Percentiles rank a stretch among this genome's conserved stretches.
Conservation (phyloP, 108 stramenopile genomes). For the Cyclotella baltica region DNA sequence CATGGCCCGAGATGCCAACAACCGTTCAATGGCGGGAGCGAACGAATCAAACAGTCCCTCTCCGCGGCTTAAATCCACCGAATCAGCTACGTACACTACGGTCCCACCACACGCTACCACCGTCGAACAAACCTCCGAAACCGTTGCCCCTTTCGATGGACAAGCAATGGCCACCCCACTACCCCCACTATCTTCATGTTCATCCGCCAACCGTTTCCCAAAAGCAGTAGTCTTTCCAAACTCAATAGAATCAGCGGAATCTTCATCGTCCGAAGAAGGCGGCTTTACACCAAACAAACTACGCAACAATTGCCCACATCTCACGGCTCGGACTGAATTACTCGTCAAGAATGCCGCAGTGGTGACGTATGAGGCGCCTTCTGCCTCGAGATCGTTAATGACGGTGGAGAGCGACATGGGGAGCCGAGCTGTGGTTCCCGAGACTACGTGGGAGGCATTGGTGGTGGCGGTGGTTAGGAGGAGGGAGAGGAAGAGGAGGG, state of each 20-base stretch:
- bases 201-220: conserved; percentile 59
- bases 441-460: conserved; percentile 50
- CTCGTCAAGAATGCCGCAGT: conserved; percentile 76
- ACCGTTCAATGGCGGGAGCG: conserved; percentile 79
- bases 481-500: conserved; percentile 1
- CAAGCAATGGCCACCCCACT: conserved; percentile 72
- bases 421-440: conserved; percentile 64
- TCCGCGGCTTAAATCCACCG: conserved; percentile 70
- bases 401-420: conserved; percentile 87
- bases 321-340: conserved; percentile 59
- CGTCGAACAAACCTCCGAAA: conserved; percentile 68
- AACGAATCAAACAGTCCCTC: conserved; percentile 83
- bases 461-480: neutral
- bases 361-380: conserved; percentile 68
- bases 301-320: conserved; percentile 38
- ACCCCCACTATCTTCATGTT: conserved; percentile 26
- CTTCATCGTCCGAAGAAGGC: conserved; percentile 22
- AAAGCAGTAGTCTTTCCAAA: conserved; percentile 68
- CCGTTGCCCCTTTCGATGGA: conserved; percentile 41
- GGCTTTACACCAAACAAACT: conserved; percentile 50
- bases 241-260: conserved; percentile 49
- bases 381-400: conserved; percentile 80
- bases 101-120: conserved; percentile 81
- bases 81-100: conserved; percentile 71
- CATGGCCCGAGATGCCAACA: conserved; percentile 51